Evolutionary conservation across 1,139 yeast species (phyloP).

Genomic region (Wickerhamomyces sp.): DNA sequence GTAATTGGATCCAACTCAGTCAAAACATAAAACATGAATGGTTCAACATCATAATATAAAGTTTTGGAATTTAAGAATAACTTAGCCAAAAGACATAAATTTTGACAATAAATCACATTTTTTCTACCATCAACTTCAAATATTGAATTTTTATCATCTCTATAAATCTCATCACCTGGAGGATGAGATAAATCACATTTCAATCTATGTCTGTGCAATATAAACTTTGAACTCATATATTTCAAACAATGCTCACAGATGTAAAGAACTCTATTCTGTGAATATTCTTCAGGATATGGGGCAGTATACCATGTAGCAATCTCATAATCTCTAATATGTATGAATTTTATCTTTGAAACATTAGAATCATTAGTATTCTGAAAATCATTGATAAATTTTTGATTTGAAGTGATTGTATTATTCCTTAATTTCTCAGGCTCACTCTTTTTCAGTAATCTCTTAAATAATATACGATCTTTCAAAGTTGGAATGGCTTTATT

Average conservation of each 20-base stretch:
- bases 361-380: slow-evolving; percentile 20
- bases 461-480: slow-evolving; percentile 46
- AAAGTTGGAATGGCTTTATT: slow-evolving; percentile 54
- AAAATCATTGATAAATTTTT: slow-evolving; percentile 14
- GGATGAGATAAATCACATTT: slow-evolving; percentile 73
- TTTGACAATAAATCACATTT: slow-evolving; percentile 79
- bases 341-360: slow-evolving; percentile 42
- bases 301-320: slow-evolving; percentile 91
- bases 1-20: slow-evolving; percentile 56
- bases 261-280: slow-evolving; percentile 55
- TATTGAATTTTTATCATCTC: slow-evolving; percentile 61
- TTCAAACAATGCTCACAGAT: slow-evolving; percentile 85
- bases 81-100: slow-evolving; percentile 83
- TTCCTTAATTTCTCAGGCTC: slow-evolving; percentile 23
- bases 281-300: slow-evolving; percentile 88
- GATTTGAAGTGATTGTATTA: slow-evolving; percentile 19
- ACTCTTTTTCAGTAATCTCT: slow-evolving; percentile 30
- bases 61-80: slow-evolving; percentile 88
- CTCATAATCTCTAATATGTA: slow-evolving; percentile 66
- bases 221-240: slow-evolving; percentile 69
- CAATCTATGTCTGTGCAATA: slow-evolving; percentile 61
- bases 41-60: slow-evolving; percentile 90
- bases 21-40: slow-evolving; percentile 81
- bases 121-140: slow-evolving; percentile 94
- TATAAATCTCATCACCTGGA: slow-evolving; percentile 88